Evolutionary conservation across 2,329 filamentous ascomycete genomes (phyloP), one percentile per base, ranked within the genome.

Genomic region (Pyricularia pennisetigena): DNA sequence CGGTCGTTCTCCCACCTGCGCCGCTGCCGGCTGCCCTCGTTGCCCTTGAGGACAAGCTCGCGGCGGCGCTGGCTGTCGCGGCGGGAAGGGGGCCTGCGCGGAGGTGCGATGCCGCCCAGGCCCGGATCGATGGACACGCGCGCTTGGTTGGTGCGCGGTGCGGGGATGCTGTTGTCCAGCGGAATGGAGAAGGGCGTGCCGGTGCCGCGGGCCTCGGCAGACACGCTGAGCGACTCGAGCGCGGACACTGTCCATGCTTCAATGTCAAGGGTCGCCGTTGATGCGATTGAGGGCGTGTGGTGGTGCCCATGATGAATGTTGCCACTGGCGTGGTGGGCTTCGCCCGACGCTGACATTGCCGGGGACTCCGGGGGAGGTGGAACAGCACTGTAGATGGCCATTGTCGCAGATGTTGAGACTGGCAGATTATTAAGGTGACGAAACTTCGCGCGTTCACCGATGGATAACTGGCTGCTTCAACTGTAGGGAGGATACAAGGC

Each of bases 1-100:
- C 88, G 93, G 79, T 97, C 94, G 78, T 98, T 99, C 82, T 99
- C 95, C 93, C 94, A 98, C 68, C 94, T 86, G 73, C 94, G 89
- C 66, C 94, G 85, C 74, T 94, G 89, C 49, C 94, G 86, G 73
- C 88, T 94, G 41, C 94, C 94, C 78, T 97, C 93, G 73, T 96
- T 97, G 68, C 94, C 94, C 80, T 93, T 96, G 35, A 95, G 82
- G 67, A 97, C 76, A 2, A 88, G 86, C 72, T 97, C 93, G 23
- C 94, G 88, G 67, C 86, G 80, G 68, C 80, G 79, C 77, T 83
- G 77, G 72, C 83, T 86, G 70, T 88, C 90, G 76, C 83, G 77
- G 35, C 79, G 78, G 23, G 83, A 83, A 79, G 84, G 68, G 80
- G 82, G 29, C 70, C 76, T 81, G 70, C 77, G 81, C 68, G 78